phyloP scores from a whole-genome alignment of 2,329 filamentous ascomycete species.

The Paecilomyces formosus region DNA sequence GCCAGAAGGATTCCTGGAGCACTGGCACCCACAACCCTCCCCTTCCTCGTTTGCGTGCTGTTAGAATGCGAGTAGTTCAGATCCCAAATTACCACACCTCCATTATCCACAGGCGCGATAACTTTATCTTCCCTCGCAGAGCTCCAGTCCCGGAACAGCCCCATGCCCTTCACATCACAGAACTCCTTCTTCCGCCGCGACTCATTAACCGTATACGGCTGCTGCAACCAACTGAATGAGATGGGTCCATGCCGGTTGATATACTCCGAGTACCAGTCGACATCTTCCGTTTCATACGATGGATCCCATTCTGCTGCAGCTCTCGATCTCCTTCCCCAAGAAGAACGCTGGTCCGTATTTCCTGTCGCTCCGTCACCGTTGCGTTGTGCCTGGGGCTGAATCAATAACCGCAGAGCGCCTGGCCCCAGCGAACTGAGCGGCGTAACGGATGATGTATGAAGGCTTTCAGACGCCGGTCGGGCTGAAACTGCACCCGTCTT shows the following conservation, averaged over 20 bases:
- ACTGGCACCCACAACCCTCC: constrained; percentile 58
- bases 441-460: constrained; percentile 35
- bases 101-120: constrained; percentile 75
- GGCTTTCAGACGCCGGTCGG: constrained; percentile 35
- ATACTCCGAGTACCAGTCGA: constrained; percentile 86
- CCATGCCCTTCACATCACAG: constrained; percentile 66
- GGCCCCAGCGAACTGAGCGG: constrained; percentile 24
- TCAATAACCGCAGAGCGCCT: constrained; percentile 24
- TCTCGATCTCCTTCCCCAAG: constrained; percentile 20
- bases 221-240: constrained; percentile 69
- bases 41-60: constrained; percentile 34
- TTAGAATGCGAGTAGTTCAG: constrained; percentile 40
- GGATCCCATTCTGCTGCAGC: constrained; percentile 71
- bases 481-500: constrained; percentile 25
- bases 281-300: constrained; percentile 59
- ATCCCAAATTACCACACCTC: constrained; percentile 83
- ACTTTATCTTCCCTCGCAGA: constrained; percentile 52
- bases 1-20: constrained; percentile 59
- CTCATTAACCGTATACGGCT: constrained; percentile 37
- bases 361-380: not conserved
- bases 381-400: constrained; percentile 18
- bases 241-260: constrained; percentile 71
- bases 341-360: constrained; percentile 3
- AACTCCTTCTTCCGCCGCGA: constrained; percentile 30
- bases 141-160: constrained; percentile 52